Percentiles rank a stretch among this genome's conserved stretches.
Conservation (phyloP, 495 filamentous ascomycete species). For the Lasiosphaeriaceae sp. region DNA sequence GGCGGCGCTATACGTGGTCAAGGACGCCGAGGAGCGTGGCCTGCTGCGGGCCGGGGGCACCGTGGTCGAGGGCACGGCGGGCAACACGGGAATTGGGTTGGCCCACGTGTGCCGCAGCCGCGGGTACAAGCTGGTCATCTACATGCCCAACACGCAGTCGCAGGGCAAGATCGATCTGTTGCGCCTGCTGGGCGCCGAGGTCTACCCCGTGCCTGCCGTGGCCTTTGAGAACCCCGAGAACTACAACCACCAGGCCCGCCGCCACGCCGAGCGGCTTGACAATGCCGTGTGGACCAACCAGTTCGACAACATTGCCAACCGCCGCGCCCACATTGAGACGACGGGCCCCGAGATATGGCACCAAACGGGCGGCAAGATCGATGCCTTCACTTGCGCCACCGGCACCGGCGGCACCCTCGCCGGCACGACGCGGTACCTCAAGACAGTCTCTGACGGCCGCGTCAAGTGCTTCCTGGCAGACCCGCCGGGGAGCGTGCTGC, state of each 20-base stretch:
- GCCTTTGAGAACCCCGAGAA: conserved; percentile 95
- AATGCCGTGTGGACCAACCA: conserved; percentile 99
- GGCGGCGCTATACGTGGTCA: conserved; percentile 88
- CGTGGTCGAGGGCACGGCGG: conserved; percentile 93
- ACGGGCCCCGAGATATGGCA: conserved; percentile 96
- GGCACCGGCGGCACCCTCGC: conserved; percentile 91
- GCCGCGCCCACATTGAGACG: conserved; percentile 91
- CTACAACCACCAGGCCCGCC: conserved; percentile 92
- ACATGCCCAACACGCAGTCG: conserved; percentile 98
- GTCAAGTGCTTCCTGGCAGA: conserved; percentile 93
- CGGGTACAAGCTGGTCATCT: conserved; percentile 94
- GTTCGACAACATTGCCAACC: conserved; percentile 94
- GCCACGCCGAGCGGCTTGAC: conserved; percentile 77
- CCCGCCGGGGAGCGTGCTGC: conserved; percentile 86
- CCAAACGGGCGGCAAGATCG: conserved; percentile 82
- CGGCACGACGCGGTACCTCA: conserved; percentile 84
- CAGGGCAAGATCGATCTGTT: conserved; percentile 96
- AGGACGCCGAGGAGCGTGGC: conserved; percentile 87
- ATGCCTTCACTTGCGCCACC: conserved; percentile 94
- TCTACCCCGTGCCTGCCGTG: conserved; percentile 95
- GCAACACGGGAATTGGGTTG: conserved; percentile 96
- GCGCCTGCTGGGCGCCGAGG: conserved; percentile 88
- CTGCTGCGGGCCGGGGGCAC: conserved; percentile 81
- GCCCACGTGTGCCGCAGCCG: conserved; percentile 93
- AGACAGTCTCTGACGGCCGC: conserved; percentile 69